Conservation (phyloP, 2,329 filamentous ascomycete species). For the Fusarium nygamai region DNA sequence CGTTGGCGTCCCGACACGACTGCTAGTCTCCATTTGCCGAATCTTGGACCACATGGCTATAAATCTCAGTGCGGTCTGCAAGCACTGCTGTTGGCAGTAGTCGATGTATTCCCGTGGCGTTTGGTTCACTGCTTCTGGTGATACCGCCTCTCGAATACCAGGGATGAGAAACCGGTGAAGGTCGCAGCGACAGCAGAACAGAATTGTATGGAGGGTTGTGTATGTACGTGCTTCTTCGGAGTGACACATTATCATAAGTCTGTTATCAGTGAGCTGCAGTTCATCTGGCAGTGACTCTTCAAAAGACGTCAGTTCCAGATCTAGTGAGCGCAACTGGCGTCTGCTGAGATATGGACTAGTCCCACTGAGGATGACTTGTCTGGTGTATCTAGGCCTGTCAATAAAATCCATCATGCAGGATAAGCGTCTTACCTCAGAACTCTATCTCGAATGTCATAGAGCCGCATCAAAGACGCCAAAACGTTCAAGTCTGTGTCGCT, state of each 20-base stretch:
- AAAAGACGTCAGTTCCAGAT: conserved; percentile 34
- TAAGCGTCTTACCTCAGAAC: conserved; percentile 22
- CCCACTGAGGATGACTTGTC: conserved; percentile 29
- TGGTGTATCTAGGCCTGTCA: conserved; percentile 20
- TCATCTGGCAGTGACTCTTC: conserved; percentile 33
- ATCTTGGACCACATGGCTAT: conserved; percentile 32
- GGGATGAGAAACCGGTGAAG: conserved; percentile 41
- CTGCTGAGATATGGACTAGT: conserved; percentile 27
- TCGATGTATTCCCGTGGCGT: conserved; percentile 28
- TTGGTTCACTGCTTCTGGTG: conserved; percentile 6
- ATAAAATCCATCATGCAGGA: fast-evolving
- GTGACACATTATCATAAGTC: conserved; percentile 41
- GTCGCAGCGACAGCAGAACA: conserved; percentile 39
- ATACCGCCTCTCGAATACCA: conserved; percentile 37
- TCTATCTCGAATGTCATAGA: conserved; percentile 37
- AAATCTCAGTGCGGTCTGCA: conserved; percentile 1
- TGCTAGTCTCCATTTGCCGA: conserved; percentile 20
- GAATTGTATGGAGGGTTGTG: conserved; percentile 22
- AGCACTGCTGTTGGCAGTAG: conserved; percentile 30
- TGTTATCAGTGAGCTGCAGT: conserved; percentile 17
- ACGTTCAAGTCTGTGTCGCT: conserved; percentile 23
- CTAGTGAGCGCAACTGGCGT: conserved; percentile 13
- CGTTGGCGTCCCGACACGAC: conserved; percentile 4
- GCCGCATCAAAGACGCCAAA: conserved; percentile 31
- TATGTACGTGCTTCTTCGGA: conserved; percentile 37